Conservation (phyloP, 2,329 filamentous ascomycete species). For the Verruconis gallopava region DNA sequence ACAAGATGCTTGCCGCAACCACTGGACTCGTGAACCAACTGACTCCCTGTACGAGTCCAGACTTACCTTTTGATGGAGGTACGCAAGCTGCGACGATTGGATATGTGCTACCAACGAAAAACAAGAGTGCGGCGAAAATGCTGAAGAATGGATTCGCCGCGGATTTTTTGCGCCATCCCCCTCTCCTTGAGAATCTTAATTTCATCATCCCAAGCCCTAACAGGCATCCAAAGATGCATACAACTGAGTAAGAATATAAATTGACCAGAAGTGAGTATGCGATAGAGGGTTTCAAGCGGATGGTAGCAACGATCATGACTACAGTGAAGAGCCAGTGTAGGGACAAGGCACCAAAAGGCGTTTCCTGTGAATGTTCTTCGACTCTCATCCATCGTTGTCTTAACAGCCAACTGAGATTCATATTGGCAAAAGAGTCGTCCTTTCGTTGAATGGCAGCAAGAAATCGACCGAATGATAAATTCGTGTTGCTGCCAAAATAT, state of each 20-base stretch:
- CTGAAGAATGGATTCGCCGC: conserved; percentile 7
- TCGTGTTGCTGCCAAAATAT: conserved; percentile 25
- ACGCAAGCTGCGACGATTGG: conserved; percentile 5
- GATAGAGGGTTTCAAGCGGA: conserved; percentile 13
- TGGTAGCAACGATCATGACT: conserved; percentile 22
- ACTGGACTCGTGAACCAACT: no score
- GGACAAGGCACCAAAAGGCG: conserved; percentile 25
- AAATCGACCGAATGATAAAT: background rate
- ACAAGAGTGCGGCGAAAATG: conserved; percentile 1
- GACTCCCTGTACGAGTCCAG: no score
- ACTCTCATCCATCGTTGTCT: conserved; percentile 11
- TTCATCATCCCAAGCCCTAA: conserved; percentile 4
- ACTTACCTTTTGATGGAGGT: no score
- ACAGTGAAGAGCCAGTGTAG: conserved; percentile 27
- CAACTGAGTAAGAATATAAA: conserved; percentile 26
- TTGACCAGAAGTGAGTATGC: conserved; percentile 22
- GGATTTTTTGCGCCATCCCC: conserved; percentile 5
- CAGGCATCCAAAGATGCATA: conserved; percentile 1
- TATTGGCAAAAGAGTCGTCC: conserved; percentile 2
- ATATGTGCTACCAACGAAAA: conserved; percentile 1
- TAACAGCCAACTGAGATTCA: background rate
- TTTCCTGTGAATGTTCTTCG: conserved; percentile 21
- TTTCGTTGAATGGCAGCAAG: conserved; percentile 11
- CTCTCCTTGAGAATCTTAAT: background rate
- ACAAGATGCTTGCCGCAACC: no score